Evolutionary conservation across 148 eudicot species (phyloP).

Genomic region (Polygonum aviculare): DNA sequence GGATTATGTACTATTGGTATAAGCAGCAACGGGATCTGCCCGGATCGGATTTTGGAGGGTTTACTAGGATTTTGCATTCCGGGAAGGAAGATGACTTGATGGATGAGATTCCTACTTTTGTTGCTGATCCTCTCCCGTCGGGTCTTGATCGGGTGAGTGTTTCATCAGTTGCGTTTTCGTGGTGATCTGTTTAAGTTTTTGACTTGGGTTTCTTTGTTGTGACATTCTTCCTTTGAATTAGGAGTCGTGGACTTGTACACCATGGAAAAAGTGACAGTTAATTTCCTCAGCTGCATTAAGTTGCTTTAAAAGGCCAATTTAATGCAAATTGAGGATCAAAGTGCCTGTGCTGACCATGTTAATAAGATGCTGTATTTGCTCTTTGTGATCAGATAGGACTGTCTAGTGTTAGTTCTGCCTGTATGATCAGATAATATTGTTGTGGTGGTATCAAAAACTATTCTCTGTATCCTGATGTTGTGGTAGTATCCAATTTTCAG

Average conservation of each 20-base stretch:
- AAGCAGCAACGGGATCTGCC: slow-evolving; percentile 63
- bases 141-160: slow-evolving; percentile 84
- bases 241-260: no score
- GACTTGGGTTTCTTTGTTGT: neutral
- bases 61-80: slow-evolving; percentile 89
- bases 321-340: no score
- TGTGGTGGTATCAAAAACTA: no score
- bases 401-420: neutral
- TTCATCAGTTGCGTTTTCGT: slow-evolving; percentile 5
- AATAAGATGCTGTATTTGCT: neutral
- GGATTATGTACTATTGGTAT: slow-evolving; percentile 98
- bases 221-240: no score
- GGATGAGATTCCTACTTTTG: slow-evolving; percentile 88
- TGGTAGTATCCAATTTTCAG: neutral
- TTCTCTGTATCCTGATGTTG: neutral
- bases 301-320: no score
- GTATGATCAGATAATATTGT: no score
- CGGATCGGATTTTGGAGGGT: slow-evolving; percentile 92
- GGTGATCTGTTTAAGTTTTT: neutral
- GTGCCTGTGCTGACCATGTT: neutral
- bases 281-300: no score
- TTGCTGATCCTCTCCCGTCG: slow-evolving; percentile 85
- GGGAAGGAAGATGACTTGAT: slow-evolving; percentile 74
- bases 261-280: no score
- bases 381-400: neutral